phyloP scores from a whole-genome alignment of 2,329 filamentous ascomycete genomes.

The Tetracladium maxilliforme region DNA sequence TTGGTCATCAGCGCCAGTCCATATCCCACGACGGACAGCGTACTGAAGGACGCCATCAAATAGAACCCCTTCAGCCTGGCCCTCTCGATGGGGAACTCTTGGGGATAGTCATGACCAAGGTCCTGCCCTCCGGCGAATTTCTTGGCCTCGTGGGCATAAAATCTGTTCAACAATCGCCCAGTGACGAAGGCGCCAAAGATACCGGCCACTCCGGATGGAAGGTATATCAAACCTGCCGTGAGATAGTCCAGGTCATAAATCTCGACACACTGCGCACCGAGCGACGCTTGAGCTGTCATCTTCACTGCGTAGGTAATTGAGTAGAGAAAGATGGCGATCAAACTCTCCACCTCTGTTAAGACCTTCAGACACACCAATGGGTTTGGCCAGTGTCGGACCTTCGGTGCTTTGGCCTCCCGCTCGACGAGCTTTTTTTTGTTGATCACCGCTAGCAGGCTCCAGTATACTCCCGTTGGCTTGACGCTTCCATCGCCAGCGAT shows the following conservation, averaged over 20 bases:
- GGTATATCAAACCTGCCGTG: slow-evolving; percentile 22
- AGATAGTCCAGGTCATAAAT: slow-evolving; percentile 21
- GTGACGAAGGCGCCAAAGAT: slow-evolving; percentile 21
- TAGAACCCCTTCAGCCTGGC: slow-evolving; percentile 25
- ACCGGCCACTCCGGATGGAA: slow-evolving; percentile 24
- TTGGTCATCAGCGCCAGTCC: too few species aligned
- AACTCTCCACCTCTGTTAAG: slow-evolving; percentile 28
- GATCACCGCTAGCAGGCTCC: slow-evolving; percentile 16
- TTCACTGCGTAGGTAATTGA: slow-evolving; percentile 28
- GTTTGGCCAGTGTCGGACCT: too few species aligned
- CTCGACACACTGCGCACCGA: slow-evolving; percentile 20
- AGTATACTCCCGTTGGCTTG: slow-evolving; percentile 20
- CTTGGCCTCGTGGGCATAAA: slow-evolving; percentile 17
- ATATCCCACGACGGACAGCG: too few species aligned
- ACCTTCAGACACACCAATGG: too few species aligned
- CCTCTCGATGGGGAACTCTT: slow-evolving; percentile 32
- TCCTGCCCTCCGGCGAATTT: slow-evolving; percentile 32
- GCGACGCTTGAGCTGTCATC: slow-evolving; percentile 31
- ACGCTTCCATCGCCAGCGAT: slow-evolving; percentile 23
- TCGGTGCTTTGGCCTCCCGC: slow-evolving; percentile 18
- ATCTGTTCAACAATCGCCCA: slow-evolving; percentile 22
- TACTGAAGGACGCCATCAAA: too few species aligned
- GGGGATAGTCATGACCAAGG: slow-evolving; percentile 31
- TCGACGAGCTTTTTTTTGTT: slow-evolving; percentile 14
- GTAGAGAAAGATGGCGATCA: slow-evolving; percentile 25